Evolutionary conservation across 1,139 yeast genomes (phyloP).

Genomic region (Blastobotrys apis): DNA sequence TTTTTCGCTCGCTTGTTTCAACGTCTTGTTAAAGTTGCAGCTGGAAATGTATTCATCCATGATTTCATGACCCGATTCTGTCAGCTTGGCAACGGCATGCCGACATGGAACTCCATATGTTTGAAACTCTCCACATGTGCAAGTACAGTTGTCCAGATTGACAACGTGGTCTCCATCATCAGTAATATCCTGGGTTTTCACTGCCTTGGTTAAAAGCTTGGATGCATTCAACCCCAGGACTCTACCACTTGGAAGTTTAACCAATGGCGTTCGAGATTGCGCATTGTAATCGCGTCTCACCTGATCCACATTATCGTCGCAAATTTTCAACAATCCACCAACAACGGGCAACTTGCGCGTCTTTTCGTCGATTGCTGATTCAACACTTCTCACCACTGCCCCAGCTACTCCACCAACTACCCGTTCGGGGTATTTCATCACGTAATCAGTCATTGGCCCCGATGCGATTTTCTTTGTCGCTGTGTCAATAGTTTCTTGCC

Average conservation of each 20-base stretch:
- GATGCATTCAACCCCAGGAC: no score
- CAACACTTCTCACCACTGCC: neutral
- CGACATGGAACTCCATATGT: slow-evolving; percentile 1
- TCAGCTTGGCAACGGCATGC: no score
- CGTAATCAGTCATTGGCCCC: neutral
- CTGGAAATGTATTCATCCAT: no score
- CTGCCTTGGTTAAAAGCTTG: no score
- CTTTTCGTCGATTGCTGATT: neutral
- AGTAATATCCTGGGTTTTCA: no score
- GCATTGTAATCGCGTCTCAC: neutral
- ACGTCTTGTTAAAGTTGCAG: neutral
- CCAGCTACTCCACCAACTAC: neutral
- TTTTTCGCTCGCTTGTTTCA: neutral
- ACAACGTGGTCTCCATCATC: neutral
- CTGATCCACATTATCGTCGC: neutral
- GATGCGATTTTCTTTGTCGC: neutral
- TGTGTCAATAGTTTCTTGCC: neutral
- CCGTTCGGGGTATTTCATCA: neutral
- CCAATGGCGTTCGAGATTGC: neutral
- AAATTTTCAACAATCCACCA: neutral
- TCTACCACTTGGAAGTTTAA: no score
- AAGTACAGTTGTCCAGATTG: neutral
- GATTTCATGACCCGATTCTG: no score
- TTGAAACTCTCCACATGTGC: slow-evolving; percentile 3
- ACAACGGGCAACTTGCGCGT: slow-evolving; percentile 3